phyloP scores from a whole-genome alignment of 768 basidiomycete genomes.

The Suillus americanus region DNA sequence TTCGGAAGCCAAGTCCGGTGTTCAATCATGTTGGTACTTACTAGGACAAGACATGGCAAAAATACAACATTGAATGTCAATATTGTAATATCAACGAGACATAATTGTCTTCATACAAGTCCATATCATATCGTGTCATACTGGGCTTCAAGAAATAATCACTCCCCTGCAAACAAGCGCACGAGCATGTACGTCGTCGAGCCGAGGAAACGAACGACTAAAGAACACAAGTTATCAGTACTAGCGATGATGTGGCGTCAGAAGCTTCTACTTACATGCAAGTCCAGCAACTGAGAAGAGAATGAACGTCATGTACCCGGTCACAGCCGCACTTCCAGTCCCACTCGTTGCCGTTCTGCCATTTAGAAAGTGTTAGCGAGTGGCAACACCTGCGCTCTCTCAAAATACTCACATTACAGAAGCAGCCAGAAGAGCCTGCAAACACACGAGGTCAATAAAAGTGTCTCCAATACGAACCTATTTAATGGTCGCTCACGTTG shows the following conservation, averaged over 20 bases:
- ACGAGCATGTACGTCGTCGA: constrained; percentile 81
- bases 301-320: constrained; percentile 87
- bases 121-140: not conserved
- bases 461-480: not conserved
- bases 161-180: constrained; percentile 89
- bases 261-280: constrained; percentile 61
- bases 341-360: constrained; percentile 40
- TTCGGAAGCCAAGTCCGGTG: not conserved
- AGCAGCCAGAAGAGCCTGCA: constrained; percentile 69
- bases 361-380: not conserved
- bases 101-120: not conserved
- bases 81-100: not conserved
- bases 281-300: constrained; percentile 87
- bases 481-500: constrained; percentile 54
- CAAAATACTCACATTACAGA: constrained; percentile 58
- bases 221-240: not conserved
- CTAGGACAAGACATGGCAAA: not conserved
- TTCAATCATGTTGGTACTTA: too few relatives aligned
- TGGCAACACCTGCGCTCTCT: not conserved
- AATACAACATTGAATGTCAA: not conserved
- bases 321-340: constrained; percentile 56
- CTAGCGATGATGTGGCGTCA: not conserved
- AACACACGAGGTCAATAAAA: constrained; percentile 13
- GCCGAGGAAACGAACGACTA: constrained; percentile 85
- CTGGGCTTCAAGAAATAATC: constrained; percentile 15